Percentiles rank a stretch among this genome's conserved stretches.
Evolutionary conservation across 305 asterid species (phyloP).

Genomic region (Withania somnifera): DNA sequence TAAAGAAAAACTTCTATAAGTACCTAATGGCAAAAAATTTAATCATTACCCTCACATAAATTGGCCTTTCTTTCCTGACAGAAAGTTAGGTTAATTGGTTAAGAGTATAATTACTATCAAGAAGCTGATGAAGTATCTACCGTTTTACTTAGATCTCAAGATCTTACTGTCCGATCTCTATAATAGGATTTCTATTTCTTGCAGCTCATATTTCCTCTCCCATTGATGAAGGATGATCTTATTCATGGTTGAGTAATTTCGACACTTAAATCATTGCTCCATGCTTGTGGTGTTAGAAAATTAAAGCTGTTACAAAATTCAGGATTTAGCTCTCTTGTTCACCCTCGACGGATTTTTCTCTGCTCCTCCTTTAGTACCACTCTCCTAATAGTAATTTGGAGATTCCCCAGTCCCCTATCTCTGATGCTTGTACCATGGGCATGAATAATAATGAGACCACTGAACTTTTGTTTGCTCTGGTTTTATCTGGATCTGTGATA

Average conservation of each 20-base stretch:
- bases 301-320: not conserved
- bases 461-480: not conserved
- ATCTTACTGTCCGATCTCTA: not conserved
- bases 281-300: not conserved
- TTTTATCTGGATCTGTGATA: not conserved
- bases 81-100: not conserved
- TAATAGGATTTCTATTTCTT: not conserved
- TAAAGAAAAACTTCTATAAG: not conserved
- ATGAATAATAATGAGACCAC: not conserved
- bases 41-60: not conserved
- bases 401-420: not conserved
- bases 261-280: not conserved
- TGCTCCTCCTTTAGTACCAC: not conserved
- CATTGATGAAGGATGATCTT: not conserved
- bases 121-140: not conserved
- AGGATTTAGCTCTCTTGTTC: not conserved
- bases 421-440: not conserved
- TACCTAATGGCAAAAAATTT: too few relatives aligned
- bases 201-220: not conserved
- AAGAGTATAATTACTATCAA: not conserved
- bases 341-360: not conserved
- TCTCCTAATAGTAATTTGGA: not conserved
- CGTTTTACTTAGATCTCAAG: not conserved
- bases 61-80: not conserved
- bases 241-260: not conserved